These are phyloP conservation scores for Conticribra weissflogii DNA, from an alignment of 108 stramenopile genomes.

Conservation along the genomic window DNA sequence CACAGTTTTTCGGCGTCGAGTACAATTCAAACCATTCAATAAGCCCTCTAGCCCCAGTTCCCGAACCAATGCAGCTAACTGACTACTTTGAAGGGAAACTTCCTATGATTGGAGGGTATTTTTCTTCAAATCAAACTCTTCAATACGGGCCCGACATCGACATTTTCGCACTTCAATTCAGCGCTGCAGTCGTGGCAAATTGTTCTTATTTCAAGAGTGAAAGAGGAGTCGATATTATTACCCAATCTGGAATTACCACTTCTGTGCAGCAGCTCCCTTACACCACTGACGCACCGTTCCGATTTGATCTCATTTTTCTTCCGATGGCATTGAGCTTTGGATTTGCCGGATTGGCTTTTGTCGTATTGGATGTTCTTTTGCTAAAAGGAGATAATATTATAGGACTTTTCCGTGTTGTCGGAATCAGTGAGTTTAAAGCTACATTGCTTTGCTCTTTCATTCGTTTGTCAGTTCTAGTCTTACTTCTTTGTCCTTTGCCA, in stretches of 20 bases:
- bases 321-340: conserved; percentile 34
- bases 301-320: conserved; percentile 31
- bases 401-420: conserved; percentile 34
- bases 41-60: background rate
- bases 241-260: conserved; percentile 17
- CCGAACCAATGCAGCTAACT: background rate
- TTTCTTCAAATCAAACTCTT: conserved; percentile 20
- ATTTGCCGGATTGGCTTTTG: conserved; percentile 38
- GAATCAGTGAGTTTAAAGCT: too few relatives aligned
- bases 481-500: too few relatives aligned
- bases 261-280: conserved; percentile 43
- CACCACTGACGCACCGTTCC: conserved; percentile 16
- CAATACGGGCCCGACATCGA: conserved; percentile 17
- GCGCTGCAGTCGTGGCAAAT: conserved; percentile 22
- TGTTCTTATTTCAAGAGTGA: conserved; percentile 1
- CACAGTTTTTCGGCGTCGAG: background rate
- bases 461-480: too few relatives aligned
- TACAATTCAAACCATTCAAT: background rate
- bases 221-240: background rate
- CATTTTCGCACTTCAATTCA: conserved; percentile 36
- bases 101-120: conserved; percentile 33
- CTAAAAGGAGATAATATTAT: conserved; percentile 40
- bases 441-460: too few relatives aligned
- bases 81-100: conserved; percentile 2
- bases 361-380: conserved; percentile 37